These are phyloP conservation scores for Conticribra weissflogii DNA, from an alignment of 108 stramenopile species.

Conservation along the genomic window DNA sequence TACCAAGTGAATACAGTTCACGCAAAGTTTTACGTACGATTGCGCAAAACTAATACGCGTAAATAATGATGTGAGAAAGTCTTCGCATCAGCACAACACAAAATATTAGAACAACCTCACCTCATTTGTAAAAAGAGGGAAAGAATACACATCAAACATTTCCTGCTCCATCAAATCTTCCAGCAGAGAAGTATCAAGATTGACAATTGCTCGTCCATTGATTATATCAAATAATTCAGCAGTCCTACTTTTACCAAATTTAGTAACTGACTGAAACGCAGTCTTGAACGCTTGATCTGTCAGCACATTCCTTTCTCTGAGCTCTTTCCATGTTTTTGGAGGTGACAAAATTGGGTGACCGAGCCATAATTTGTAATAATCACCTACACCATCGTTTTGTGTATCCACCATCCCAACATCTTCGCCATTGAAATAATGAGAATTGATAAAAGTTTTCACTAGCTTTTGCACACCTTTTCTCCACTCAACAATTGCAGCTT, in stretches of 20 bases:
- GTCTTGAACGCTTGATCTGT: conserved; percentile 35
- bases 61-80: conserved; percentile 5
- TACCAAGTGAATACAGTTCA: conserved; percentile 26
- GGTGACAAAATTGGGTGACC: conserved; percentile 23
- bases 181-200: conserved; percentile 60
- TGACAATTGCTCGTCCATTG: conserved; percentile 46
- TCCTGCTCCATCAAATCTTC: conserved; percentile 72
- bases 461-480: conserved; percentile 35
- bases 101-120: conserved; percentile 15
- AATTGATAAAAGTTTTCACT: conserved; percentile 4
- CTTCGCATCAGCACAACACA: background rate
- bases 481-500: conserved; percentile 28
- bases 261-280: conserved; percentile 29
- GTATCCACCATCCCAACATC: conserved; percentile 3
- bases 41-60: conserved; percentile 17
- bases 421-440: background rate
- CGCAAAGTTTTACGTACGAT: conserved; percentile 34
- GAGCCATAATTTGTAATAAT: conserved; percentile 18
- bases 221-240: conserved; percentile 53
- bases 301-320: conserved; percentile 24
- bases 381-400: conserved; percentile 14
- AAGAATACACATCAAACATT: conserved; percentile 76
- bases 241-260: conserved; percentile 6
- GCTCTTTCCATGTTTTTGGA: conserved; percentile 35
- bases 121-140: conserved; percentile 57